Evolutionary conservation across 2,329 filamentous ascomycete genomes (phyloP), one percentile per base, ranked within the genome.

Genomic region (Trichoderma aggressivum): DNA sequence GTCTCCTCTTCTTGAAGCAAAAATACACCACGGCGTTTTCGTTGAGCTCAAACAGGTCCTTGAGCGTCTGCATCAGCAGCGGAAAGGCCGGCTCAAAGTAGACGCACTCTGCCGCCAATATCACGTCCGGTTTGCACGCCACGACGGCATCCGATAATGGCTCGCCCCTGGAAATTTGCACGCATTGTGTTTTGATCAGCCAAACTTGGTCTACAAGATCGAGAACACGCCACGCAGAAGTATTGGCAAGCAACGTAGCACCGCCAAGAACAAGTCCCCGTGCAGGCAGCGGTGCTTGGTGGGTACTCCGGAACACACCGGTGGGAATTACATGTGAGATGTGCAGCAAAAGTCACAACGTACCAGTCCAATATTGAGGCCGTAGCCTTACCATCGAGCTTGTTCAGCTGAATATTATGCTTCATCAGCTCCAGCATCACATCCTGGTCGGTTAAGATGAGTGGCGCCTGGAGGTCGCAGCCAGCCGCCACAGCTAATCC

Each of bases 21-120:
- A 99, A 98, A 81, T 89, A 91, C 60, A 91, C 80, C 11, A 86
- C 83, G 12, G 88, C 87, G 56, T 84, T 80, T 26, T 91, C 91
- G 80, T 91, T 94, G 56, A 94, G 86, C 18, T 88, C 87, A 74
- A 97, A 85, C 61, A 98, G 85, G 73, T 92, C 89, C 72, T 88
- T 84, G 74, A 98, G 83, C 7, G 95, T 98, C 74, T 89, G 84
- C 78, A 96, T 87, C 60, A 99, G 86, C 39, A 98, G 85, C 34
- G 95, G 94, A 78, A 98, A 98, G 1, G 96, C 93, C 3, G 95
- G 94, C 81, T 98, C 96, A 80, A 97, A 97, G 84, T 98, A 99
- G 62, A 97, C 94, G 82, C 95, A 98, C 81, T 98, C 96, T 53
- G 94, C 95, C 4, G 96, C 96, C n/a, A 98, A 87, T 70, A 99